Conservation (phyloP, 1,284 basidiomycete genomes). For the Sporisorium iseilematis-ciliati region DNA sequence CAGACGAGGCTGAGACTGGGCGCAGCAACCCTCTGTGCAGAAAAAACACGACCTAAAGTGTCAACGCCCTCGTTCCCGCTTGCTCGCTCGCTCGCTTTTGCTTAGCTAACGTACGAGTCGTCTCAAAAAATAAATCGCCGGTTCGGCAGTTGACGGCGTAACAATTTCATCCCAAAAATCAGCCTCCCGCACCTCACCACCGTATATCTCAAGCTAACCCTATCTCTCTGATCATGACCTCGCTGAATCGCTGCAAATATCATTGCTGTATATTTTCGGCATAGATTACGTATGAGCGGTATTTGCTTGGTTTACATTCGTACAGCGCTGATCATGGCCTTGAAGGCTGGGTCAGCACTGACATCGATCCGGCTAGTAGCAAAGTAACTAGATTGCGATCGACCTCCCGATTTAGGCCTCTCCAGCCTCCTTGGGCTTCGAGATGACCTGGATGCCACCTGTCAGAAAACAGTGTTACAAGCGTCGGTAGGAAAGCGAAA, state of each 20-base stretch:
- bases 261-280: neutral
- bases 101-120: too few relatives aligned
- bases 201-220: too few relatives aligned
- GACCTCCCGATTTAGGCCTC: slow-evolving; percentile 16
- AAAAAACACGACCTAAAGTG: too few relatives aligned
- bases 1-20: too few relatives aligned
- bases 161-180: too few relatives aligned
- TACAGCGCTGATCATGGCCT: neutral
- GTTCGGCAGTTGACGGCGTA: too few relatives aligned
- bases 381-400: neutral
- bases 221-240: too few relatives aligned
- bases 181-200: too few relatives aligned
- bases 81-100: too few relatives aligned
- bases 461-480: neutral
- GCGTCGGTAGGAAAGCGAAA: neutral
- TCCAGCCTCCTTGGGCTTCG: slow-evolving; percentile 50
- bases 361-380: neutral
- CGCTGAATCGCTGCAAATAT: neutral
- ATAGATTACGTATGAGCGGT: slow-evolving; percentile 2
- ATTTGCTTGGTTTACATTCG: neutral
- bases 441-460: slow-evolving; percentile 59
- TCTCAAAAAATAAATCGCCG: too few relatives aligned
- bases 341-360: neutral
- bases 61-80: too few relatives aligned
- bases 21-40: too few relatives aligned